Evolutionary conservation across 1,284 basidiomycete species (phyloP).

Genomic region (Microbotryum saponariae): DNA sequence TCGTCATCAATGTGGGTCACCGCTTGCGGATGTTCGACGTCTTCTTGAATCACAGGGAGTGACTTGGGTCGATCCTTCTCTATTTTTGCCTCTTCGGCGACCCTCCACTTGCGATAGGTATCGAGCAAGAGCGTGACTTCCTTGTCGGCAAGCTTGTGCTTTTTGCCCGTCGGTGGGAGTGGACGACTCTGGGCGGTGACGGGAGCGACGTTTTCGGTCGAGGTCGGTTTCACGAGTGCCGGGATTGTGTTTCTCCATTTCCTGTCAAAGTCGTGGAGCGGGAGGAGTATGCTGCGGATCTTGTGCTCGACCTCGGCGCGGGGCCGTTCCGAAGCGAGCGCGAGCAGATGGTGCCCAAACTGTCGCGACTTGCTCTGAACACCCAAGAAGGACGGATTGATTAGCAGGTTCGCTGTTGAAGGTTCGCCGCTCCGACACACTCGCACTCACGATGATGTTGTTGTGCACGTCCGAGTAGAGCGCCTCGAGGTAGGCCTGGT

Average conservation of each 20-base stretch:
- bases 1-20: not conserved
- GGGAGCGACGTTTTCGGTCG: not conserved
- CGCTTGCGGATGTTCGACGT: not conserved
- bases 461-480: slow-evolving; percentile 4
- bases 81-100: not conserved
- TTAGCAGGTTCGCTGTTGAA: not conserved
- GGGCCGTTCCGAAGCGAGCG: slow-evolving; percentile 3
- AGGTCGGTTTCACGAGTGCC: not conserved
- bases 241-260: slow-evolving; percentile 14
- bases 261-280: slow-evolving; percentile 29
- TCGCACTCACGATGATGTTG: slow-evolving; percentile 4
- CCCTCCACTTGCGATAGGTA: slow-evolving; percentile 9
- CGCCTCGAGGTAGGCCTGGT: slow-evolving; percentile 13
- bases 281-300: slow-evolving; percentile 13
- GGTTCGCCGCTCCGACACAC: not conserved
- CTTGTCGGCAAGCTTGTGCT: not conserved
- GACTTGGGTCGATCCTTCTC: slow-evolving; percentile 8
- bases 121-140: slow-evolving; percentile 1
- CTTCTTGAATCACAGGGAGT: not conserved
- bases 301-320: slow-evolving; percentile 7
- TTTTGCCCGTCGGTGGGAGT: not conserved
- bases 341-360: slow-evolving; percentile 22
- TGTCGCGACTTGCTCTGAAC: slow-evolving; percentile 15
- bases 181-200: not conserved
- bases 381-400: too few species aligned